These are phyloP conservation scores for Capsicum pubescens DNA, from an alignment of 257 asterid species.

Conservation along the genomic window DNA sequence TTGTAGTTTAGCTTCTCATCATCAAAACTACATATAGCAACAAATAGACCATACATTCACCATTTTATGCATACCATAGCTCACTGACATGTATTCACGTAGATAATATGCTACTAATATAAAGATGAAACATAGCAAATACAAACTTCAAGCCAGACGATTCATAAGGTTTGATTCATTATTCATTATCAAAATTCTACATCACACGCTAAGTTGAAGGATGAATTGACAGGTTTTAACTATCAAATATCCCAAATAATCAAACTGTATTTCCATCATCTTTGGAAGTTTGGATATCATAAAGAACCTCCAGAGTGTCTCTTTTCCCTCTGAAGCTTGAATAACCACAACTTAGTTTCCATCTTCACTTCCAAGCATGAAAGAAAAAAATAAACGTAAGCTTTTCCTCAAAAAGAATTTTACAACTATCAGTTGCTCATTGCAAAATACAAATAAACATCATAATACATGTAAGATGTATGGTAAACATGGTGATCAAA, in stretches of 20 bases:
- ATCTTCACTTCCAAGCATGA: conserved; percentile 75
- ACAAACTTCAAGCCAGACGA: conserved; percentile 25
- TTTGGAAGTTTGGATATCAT: conserved; percentile 75
- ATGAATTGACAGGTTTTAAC: conserved; percentile 46
- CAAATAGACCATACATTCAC: conserved; percentile 14
- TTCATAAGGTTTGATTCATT: conserved; percentile 9
- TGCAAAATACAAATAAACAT: not conserved
- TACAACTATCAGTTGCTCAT: not conserved
- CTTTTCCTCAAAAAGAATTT: not conserved
- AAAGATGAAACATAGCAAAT: not conserved
- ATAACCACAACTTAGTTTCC: conserved; percentile 88
- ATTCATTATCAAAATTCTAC: not conserved
- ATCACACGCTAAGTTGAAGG: conserved; percentile 28
- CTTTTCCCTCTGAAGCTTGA: conserved; percentile 97
- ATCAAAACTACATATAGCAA: too few species aligned
- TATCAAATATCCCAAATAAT: conserved; percentile 97
- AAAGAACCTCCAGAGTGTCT: conserved; percentile 96
- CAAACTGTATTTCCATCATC: conserved; percentile 75
- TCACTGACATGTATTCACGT: not conserved
- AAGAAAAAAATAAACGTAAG: conserved; percentile 31
- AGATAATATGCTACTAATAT: not conserved
- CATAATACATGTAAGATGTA: not conserved
- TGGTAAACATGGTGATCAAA: not conserved
- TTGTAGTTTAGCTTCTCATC: too few species aligned
- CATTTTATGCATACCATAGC: conserved; percentile 9